phyloP scores from a whole-genome alignment of 2,329 filamentous ascomycete species.

The Lachnellula suecica region DNA sequence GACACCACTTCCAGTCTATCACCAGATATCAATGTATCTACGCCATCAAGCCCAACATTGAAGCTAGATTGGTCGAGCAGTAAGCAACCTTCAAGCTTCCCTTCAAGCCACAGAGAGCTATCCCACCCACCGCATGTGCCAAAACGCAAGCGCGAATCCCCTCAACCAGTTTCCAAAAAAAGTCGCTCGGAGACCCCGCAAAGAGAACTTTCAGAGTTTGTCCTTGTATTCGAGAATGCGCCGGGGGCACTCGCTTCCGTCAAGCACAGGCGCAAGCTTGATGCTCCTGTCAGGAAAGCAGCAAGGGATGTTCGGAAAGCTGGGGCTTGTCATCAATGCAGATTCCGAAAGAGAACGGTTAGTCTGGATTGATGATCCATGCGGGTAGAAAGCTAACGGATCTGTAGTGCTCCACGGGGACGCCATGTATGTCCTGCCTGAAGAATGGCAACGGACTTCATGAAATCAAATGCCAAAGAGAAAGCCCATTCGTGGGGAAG shows the following conservation, averaged over 20 bases:
- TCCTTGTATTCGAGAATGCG: conserved; percentile 26
- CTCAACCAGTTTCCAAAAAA: conserved; percentile 14
- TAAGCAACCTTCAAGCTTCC: background rate
- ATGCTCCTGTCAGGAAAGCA: conserved; percentile 25
- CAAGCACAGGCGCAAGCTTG: conserved; percentile 22
- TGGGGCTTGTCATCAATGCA: conserved; percentile 30
- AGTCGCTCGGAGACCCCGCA: background rate
- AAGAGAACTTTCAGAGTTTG: conserved; percentile 18
- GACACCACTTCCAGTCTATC: background rate
- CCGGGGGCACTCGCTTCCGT: conserved; percentile 23
- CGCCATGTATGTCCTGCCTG: conserved; percentile 24
- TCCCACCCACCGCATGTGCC: background rate
- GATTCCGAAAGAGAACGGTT: conserved; percentile 29
- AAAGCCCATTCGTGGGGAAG: conserved; percentile 23
- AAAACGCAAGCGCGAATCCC: conserved; percentile 17
- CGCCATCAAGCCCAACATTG: background rate
- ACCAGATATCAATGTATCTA: background rate
- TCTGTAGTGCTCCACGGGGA: conserved; percentile 24
- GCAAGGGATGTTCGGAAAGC: conserved; percentile 27
- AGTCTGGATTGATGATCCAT: conserved; percentile 3
- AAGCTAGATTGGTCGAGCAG: conserved; percentile 14
- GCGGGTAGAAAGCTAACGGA: background rate
- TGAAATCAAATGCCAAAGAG: conserved; percentile 26
- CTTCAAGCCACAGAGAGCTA: background rate
- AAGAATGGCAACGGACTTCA: conserved; percentile 24